Base-by-base conservation (phyloP, 2,329 filamentous ascomycete genomes). In the Trichoderma sp. region DNA sequence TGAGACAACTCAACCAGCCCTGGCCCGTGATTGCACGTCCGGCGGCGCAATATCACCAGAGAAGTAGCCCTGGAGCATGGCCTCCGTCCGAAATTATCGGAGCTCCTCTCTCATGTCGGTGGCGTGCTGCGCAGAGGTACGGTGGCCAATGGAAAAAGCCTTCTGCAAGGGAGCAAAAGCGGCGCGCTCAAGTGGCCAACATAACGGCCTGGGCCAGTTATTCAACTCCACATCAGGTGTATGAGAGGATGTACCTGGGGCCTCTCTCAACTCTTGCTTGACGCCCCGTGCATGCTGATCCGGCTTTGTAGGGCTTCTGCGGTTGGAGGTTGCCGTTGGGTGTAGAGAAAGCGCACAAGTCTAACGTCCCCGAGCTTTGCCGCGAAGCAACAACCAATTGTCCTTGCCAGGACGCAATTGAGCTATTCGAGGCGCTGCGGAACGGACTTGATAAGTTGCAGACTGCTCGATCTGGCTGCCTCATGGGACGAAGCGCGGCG, bases 1-100 rank as follows among this genome's bases (percentile, higher is more conserved):
- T 63, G 60, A 55, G 60, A 63, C 60, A 63, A 63, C 26, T 12
- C 59, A 55, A 45, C n/a, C 59, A 55, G 26, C 44, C 9, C 39
- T 54, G 50, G 19, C 45, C 12, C 10, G 19, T 45, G 39, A 15
- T 28, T 45, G n/a, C 39, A 47, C 24, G 34, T 39, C 34, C 12
- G 10, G 34, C 34, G 34, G 34, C 14, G 34, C 34, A 39, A 39
- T 39, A 39, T 39, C 12, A 48, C 44, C 56, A 59, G 43, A 48
- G 56, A 39, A 48, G 30, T 34, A 39, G 52, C 34, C 19, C 14
- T 14, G 15, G 26, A 15, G 17, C 45, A 63, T 45, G n/a, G 26
- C 39, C 26, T 47, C 19, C 19, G 14, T 34, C 5, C 50, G 28
- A 26, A 19, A 47, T 63, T 41, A 39, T 28, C 44, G 3, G 39